A percentile compares a stretch with the other conserved stretches of the same genome.
Evolutionary conservation across 2,329 filamentous ascomycete genomes (phyloP).

Genomic region (Anisogramma anomala): DNA sequence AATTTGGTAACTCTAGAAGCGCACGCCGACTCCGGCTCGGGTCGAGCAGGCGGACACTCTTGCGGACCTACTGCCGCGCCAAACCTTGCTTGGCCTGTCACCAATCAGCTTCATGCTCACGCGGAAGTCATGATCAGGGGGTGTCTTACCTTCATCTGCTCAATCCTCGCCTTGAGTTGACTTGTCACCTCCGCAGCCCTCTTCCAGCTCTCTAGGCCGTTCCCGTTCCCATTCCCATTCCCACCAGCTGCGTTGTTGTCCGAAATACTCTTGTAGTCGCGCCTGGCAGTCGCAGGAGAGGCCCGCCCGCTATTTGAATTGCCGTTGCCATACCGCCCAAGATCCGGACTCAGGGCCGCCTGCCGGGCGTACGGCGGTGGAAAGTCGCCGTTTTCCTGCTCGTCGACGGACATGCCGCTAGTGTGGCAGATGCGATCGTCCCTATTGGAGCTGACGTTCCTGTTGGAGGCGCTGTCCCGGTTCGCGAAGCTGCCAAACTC

Average conservation of each 20-base stretch:
- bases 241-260: constrained; percentile 12
- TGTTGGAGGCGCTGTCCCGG: constrained; percentile 7
- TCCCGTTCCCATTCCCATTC: constrained; percentile 14
- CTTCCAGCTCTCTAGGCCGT: constrained; percentile 83
- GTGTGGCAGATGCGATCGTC: constrained; percentile 49
- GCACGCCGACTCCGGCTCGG: constrained; percentile 7
- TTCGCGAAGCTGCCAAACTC: constrained; percentile 35
- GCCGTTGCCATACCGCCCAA: constrained; percentile 30
- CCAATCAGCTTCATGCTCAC: not conserved
- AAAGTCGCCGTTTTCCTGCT: constrained; percentile 53
- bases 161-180: constrained; percentile 91
- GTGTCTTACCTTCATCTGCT: constrained; percentile 77
- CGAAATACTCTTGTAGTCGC: constrained; percentile 20
- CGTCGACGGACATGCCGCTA: constrained; percentile 54
- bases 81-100: constrained; percentile 14
- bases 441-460: constrained; percentile 15
- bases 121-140: not conserved
- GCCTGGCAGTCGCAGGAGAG: constrained; percentile 47
- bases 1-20: not conserved
- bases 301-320: constrained; percentile 46
- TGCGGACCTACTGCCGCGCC: constrained; percentile 14
- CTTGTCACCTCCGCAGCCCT: constrained; percentile 94
- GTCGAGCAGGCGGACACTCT: constrained; percentile 6
- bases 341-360: constrained; percentile 43
- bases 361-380: constrained; percentile 30